phyloP scores from a whole-genome alignment of 768 basidiomycete genomes.

The Pleurotus citrinopileatus region DNA sequence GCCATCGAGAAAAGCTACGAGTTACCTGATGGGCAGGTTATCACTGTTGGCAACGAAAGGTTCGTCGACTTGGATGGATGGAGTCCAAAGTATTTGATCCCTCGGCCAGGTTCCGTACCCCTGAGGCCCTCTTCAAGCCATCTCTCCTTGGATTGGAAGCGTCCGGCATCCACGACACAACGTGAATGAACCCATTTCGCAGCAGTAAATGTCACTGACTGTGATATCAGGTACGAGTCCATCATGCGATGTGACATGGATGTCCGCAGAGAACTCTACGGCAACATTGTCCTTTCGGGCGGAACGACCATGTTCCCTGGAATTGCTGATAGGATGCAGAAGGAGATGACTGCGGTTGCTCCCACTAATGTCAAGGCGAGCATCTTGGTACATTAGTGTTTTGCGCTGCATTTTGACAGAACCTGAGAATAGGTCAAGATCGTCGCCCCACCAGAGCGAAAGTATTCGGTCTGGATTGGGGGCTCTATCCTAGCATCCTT shows the following conservation, averaged over 20 bases:
- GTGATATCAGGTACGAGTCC: slow-evolving; percentile 57
- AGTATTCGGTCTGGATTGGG: slow-evolving; percentile 96
- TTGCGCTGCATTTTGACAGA: slow-evolving; percentile 12
- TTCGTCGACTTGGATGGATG: slow-evolving; percentile 62
- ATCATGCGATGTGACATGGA: slow-evolving; percentile 88
- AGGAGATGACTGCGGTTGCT: slow-evolving; percentile 82
- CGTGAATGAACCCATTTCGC: slow-evolving; percentile 34
- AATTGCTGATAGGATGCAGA: slow-evolving; percentile 95
- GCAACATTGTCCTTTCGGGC: slow-evolving; percentile 85
- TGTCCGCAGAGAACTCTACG: slow-evolving; percentile 77
- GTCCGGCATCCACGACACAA: slow-evolving; percentile 90
- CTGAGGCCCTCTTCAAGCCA: slow-evolving; percentile 94
- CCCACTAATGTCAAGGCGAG: slow-evolving; percentile 85
- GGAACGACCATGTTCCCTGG: slow-evolving; percentile 97
- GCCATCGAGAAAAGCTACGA: slow-evolving; percentile 93
- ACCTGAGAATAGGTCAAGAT: slow-evolving; percentile 66
- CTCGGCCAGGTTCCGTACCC: slow-evolving; percentile 76
- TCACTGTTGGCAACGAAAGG: slow-evolving; percentile 92
- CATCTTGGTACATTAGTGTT: slow-evolving; percentile 1
- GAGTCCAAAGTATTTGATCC: slow-evolving; percentile 59
- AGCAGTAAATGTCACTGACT: slow-evolving; percentile 32
- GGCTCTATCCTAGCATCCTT: slow-evolving; percentile 85
- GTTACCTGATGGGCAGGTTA: slow-evolving; percentile 90
- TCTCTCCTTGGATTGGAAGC: slow-evolving; percentile 87
- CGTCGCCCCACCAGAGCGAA: slow-evolving; percentile 89